Percentiles rank a stretch among this genome's conserved stretches.
Conservation (phyloP, 768 basidiomycete genomes). For the Sporobolomyces pararoseus region DNA sequence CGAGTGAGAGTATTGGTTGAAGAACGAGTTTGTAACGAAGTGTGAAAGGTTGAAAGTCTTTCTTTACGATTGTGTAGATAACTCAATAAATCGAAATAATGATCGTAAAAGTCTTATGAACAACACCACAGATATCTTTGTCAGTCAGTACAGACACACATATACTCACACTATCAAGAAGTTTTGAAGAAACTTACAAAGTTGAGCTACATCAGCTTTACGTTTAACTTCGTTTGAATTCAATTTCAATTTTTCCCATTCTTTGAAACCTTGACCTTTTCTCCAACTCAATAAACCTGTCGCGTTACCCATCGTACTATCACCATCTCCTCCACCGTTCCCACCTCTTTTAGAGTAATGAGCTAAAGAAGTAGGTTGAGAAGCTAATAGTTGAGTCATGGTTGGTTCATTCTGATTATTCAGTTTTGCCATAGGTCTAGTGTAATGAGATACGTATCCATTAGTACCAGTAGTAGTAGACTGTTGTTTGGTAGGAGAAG, state of each 20-base stretch:
- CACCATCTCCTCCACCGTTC: neutral
- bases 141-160: too few relatives aligned
- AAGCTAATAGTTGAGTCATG: conserved; percentile 40
- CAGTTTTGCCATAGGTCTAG: conserved; percentile 5
- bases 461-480: neutral
- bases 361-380: conserved; percentile 5
- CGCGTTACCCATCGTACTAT: conserved; percentile 36
- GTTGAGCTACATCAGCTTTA: conserved; percentile 93
- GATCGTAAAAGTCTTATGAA: conserved; percentile 87
- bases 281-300: conserved; percentile 45
- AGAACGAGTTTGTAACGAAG: conserved; percentile 67
- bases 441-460: conserved; percentile 25
- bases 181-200: conserved; percentile 69
- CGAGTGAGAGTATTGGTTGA: conserved; percentile 48
- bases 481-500: conserved; percentile 17
- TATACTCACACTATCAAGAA: too few relatives aligned
- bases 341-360: conserved; percentile 6
- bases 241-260: conserved; percentile 81
- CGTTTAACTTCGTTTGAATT: conserved; percentile 83
- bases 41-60: conserved; percentile 74
- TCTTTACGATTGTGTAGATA: conserved; percentile 83
- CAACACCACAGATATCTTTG: too few relatives aligned
- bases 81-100: conserved; percentile 92
- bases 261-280: conserved; percentile 50
- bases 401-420: conserved; percentile 31